A percentile compares a stretch with the other conserved stretches of the same genome.
Evolutionary conservation across 1,284 basidiomycete genomes (phyloP).

Genomic region (Rhodofomes roseus): DNA sequence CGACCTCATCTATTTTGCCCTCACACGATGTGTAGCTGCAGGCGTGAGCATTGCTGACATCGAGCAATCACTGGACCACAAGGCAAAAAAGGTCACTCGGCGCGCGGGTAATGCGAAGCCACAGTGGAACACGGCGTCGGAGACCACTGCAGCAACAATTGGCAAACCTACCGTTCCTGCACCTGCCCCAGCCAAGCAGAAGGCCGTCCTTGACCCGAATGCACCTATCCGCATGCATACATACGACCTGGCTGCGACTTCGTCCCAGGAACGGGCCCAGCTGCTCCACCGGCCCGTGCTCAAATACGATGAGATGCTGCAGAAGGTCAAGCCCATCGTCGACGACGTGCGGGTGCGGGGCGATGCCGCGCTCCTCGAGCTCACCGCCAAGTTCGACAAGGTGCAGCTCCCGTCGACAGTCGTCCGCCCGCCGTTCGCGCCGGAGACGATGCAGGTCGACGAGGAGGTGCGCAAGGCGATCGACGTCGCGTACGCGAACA

Average conservation of each 20-base stretch:
- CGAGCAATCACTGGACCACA: slow-evolving; percentile 81
- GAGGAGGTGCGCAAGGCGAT: slow-evolving; percentile 77
- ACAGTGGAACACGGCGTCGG: slow-evolving; percentile 55
- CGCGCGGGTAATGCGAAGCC: slow-evolving; percentile 94
- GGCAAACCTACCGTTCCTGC: slow-evolving; percentile 25
- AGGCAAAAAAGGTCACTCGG: slow-evolving; percentile 86
- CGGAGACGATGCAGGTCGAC: slow-evolving; percentile 58
- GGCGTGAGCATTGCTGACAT: slow-evolving; percentile 88
- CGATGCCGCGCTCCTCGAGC: slow-evolving; percentile 83
- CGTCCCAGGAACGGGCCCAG: slow-evolving; percentile 54
- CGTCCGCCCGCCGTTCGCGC: slow-evolving; percentile 64
- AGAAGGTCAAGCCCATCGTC: slow-evolving; percentile 94
- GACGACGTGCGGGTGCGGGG: slow-evolving; percentile 82
- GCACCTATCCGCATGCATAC: slow-evolving; percentile 75
- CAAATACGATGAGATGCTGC: slow-evolving; percentile 92
- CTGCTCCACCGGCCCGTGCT: slow-evolving; percentile 91
- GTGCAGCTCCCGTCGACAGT: slow-evolving; percentile 61
- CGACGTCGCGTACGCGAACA: slow-evolving; percentile 90
- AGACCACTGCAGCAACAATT: slow-evolving; percentile 21
- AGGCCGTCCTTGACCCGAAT: slow-evolving; percentile 27
- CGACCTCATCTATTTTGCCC: slow-evolving; percentile 92
- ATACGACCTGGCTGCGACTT: slow-evolving; percentile 54
- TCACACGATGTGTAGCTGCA: slow-evolving; percentile 83
- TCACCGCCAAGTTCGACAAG: slow-evolving; percentile 94
- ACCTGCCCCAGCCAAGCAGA: slow-evolving; percentile 18